Evolutionary conservation across 306 rosid species (phyloP).

Genomic region (Rosa lucieae): DNA sequence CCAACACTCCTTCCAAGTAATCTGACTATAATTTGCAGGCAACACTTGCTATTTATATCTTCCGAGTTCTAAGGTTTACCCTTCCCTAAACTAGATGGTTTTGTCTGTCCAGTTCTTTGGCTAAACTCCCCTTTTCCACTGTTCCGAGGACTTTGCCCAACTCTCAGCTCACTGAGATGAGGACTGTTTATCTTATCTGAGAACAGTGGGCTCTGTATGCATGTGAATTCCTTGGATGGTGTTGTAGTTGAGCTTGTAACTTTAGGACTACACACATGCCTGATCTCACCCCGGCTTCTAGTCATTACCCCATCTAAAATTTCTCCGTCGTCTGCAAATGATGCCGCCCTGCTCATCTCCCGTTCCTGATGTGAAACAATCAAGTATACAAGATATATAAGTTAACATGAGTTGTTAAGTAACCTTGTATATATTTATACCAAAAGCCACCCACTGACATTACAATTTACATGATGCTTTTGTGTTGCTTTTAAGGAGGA

Average conservation of each 20-base stretch:
- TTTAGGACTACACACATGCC: conserved; percentile 52
- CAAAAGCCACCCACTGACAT: conserved; percentile 17
- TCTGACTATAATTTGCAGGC: conserved; percentile 7
- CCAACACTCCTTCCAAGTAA: not conserved
- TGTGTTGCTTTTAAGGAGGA: not conserved
- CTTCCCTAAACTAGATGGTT: conserved; percentile 43
- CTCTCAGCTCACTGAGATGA: conserved; percentile 33
- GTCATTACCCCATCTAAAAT: conserved; percentile 57
- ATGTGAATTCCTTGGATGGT: conserved; percentile 34
- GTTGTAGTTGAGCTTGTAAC: conserved; percentile 37
- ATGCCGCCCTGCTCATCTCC: conserved; percentile 47
- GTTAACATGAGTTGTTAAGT: not conserved
- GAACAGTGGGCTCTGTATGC: conserved; percentile 33
- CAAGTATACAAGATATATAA: conserved; percentile 8
- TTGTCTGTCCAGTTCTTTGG: conserved; percentile 41
- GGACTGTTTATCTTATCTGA: conserved; percentile 45
- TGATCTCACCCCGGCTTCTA: conserved; percentile 67
- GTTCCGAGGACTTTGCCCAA: conserved; percentile 39
- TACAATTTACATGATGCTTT: not conserved
- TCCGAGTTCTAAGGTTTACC: conserved; percentile 20
- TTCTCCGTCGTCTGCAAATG: conserved; percentile 60
- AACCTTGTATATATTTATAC: not conserved
- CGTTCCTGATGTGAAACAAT: conserved; percentile 40
- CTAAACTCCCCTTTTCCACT: conserved; percentile 41
- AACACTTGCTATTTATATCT: conserved; percentile 2